phyloP scores from a whole-genome alignment of 2,329 filamentous ascomycete species.

The Alternaria gansuensis region DNA sequence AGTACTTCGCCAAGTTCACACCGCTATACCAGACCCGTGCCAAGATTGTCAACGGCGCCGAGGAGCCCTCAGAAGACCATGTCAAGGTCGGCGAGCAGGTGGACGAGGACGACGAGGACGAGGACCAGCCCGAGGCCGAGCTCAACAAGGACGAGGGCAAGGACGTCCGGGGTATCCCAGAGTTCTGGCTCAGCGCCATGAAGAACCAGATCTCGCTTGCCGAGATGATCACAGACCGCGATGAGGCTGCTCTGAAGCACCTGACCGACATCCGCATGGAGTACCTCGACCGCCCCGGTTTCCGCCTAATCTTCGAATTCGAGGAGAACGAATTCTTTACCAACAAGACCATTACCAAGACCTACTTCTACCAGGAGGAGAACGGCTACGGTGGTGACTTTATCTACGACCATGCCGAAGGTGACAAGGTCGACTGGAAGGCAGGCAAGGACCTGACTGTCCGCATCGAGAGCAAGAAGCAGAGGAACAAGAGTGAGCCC shows the following conservation, averaged over 20 bases:
- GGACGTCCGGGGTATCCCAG: slow-evolving; percentile 82
- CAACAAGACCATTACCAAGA: slow-evolving; percentile 97
- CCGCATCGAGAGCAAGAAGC: slow-evolving; percentile 97
- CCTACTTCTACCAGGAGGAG: slow-evolving; percentile 99
- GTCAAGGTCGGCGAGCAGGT: slow-evolving; percentile 85
- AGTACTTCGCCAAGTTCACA: slow-evolving; percentile 98
- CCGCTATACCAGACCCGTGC: slow-evolving; percentile 96
- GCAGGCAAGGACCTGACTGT: slow-evolving; percentile 91
- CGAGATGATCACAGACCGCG: slow-evolving; percentile 98
- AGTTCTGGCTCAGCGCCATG: slow-evolving; percentile 99
- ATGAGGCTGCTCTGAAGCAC: slow-evolving; percentile 90
- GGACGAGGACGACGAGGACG: slow-evolving; percentile 69
- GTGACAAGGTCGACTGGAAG: slow-evolving; percentile 98
- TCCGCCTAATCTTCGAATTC: slow-evolving; percentile 98
- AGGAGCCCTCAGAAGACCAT: slow-evolving; percentile 87
- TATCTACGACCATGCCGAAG: slow-evolving; percentile 99
- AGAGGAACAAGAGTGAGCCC: slow-evolving; percentile 95
- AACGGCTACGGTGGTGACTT: slow-evolving; percentile 98
- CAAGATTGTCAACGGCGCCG: slow-evolving; percentile 85
- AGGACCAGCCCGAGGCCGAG: slow-evolving; percentile 62
- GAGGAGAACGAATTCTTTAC: slow-evolving; percentile 94
- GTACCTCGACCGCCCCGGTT: slow-evolving; percentile 97
- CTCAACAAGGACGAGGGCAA: slow-evolving; percentile 66
- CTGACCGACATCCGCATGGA: slow-evolving; percentile 97
- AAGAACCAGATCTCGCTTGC: slow-evolving; percentile 98